Percentiles rank a stretch among this genome's conserved stretches.
phyloP scores from a whole-genome alignment of 2,329 filamentous ascomycete genomes.

The Lasiodiplodia gonubiensis region DNA sequence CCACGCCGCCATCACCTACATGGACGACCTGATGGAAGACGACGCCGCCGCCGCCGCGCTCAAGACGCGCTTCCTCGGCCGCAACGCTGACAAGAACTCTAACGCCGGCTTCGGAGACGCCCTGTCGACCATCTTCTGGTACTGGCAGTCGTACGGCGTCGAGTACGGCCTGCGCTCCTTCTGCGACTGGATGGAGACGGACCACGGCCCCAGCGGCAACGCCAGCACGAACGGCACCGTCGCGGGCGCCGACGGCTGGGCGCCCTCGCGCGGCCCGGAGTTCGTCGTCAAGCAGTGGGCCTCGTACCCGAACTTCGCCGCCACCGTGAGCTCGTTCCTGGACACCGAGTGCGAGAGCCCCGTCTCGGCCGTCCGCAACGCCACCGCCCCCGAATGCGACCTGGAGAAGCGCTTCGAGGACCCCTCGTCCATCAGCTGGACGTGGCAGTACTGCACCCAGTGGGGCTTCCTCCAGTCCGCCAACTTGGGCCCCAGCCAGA shows the following conservation, averaged over 20 bases:
- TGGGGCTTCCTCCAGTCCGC: slow-evolving; percentile 59
- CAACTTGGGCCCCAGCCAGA: slow-evolving; percentile 54
- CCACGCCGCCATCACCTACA: slow-evolving; percentile 55
- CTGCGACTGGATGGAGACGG: slow-evolving; percentile 55
- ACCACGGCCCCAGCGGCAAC: slow-evolving; percentile 41
- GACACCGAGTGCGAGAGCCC: slow-evolving; percentile 16
- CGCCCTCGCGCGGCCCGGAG: slow-evolving; percentile 47
- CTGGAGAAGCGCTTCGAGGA: slow-evolving; percentile 12
- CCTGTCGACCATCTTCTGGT: slow-evolving; percentile 47
- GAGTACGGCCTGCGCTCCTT: slow-evolving; percentile 50
- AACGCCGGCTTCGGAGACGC: slow-evolving; percentile 56
- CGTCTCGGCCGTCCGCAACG: slow-evolving; percentile 34
- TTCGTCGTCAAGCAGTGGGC: slow-evolving; percentile 52
- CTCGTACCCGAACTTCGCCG: slow-evolving; percentile 36
- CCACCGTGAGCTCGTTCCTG: not conserved
- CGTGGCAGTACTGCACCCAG: slow-evolving; percentile 60
- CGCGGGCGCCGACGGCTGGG: slow-evolving; percentile 50
- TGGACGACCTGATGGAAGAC: slow-evolving; percentile 53
- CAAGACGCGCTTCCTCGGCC: slow-evolving; percentile 57
- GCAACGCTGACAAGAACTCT: slow-evolving; percentile 52
- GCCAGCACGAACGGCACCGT: slow-evolving; percentile 29
- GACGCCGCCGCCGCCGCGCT: slow-evolving; percentile 35
- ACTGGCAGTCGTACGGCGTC: slow-evolving; percentile 54
- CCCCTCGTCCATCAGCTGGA: slow-evolving; percentile 49
- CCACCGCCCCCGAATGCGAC: slow-evolving; percentile 13